These are phyloP conservation scores for Bombardia bombarda DNA, from an alignment of 495 filamentous ascomycete genomes.

Conservation along the genomic window DNA sequence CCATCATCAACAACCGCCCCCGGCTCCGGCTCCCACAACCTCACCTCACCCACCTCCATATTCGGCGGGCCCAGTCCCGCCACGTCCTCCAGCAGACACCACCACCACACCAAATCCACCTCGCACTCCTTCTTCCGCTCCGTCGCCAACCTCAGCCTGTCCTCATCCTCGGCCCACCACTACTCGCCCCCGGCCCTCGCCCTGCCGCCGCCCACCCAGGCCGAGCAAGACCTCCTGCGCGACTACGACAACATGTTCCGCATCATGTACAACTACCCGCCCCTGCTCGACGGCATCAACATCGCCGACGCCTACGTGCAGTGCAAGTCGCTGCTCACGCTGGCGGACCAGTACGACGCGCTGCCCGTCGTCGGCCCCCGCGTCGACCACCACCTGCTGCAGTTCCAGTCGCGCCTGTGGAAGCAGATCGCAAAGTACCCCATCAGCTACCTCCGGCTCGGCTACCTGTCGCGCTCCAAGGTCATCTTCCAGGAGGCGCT, in stretches of 20 bases:
- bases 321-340: conserved; percentile 74
- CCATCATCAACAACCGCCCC: no score
- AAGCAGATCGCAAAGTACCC: conserved; percentile 94
- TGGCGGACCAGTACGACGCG: conserved; percentile 90
- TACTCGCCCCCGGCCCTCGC: conserved; percentile 14
- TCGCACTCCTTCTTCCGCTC: conserved; percentile 75
- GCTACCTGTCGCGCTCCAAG: conserved; percentile 73
- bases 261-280: conserved; percentile 86
- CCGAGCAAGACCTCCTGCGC: conserved; percentile 62
- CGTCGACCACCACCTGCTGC: conserved; percentile 87
- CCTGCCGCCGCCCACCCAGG: conserved; percentile 36
- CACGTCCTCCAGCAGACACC: conserved; percentile 19
- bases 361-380: conserved; percentile 77
- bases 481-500: conserved; percentile 86
- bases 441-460: conserved; percentile 80
- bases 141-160: conserved; percentile 67
- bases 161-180: conserved; percentile 10
- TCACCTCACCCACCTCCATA: conserved; percentile 25
- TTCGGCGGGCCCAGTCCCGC: conserved; percentile 25
- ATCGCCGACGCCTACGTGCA: conserved; percentile 87
- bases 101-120: conserved; percentile 26
- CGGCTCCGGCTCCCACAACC: background rate
- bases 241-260: conserved; percentile 93
- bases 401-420: conserved; percentile 81
- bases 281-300: conserved; percentile 69